phyloP scores from a whole-genome alignment of 2,329 filamentous ascomycete genomes.

The Colletotrichum salicis region DNA sequence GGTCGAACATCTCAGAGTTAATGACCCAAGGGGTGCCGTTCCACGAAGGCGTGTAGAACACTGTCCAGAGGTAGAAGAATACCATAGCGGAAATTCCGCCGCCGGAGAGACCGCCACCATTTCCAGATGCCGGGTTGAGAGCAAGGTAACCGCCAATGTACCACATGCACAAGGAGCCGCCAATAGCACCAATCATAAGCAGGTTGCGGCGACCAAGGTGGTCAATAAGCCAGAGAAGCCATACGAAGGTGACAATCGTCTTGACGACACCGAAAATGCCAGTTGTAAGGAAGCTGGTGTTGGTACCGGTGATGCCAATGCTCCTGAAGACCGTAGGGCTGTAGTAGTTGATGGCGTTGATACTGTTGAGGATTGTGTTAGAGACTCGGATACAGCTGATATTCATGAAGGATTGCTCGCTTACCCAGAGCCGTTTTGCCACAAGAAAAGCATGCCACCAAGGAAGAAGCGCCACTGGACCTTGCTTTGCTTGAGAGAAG shows the following conservation, averaged over 20 bases:
- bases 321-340: conserved; percentile 73
- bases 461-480: conserved; percentile 79
- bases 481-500: conserved; percentile 63
- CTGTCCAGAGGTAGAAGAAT: conserved; percentile 80
- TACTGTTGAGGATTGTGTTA: conserved; percentile 56
- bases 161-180: conserved; percentile 69
- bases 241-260: conserved; percentile 74
- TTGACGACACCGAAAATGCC: conserved; percentile 84
- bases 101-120: conserved; percentile 46
- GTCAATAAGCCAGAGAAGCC: conserved; percentile 77
- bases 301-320: conserved; percentile 58
- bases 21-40: conserved; percentile 82
- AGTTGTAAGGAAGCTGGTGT: conserved; percentile 66
- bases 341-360: conserved; percentile 85
- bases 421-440: conserved; percentile 73
- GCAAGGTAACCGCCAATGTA: conserved; percentile 68
- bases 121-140: conserved; percentile 44
- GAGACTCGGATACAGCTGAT: not conserved
- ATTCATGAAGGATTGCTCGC: not conserved
- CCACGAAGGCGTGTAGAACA: conserved; percentile 75
- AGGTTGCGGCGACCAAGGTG: conserved; percentile 64
- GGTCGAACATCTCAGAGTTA: conserved; percentile 80
- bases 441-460: conserved; percentile 79
- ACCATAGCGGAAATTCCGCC: conserved; percentile 69
- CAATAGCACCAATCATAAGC: conserved; percentile 70